Evolutionary conservation across 208 protist genomes (phyloP), one percentile per base, ranked within the genome.

Genomic region (Strigomonas culicis): DNA sequence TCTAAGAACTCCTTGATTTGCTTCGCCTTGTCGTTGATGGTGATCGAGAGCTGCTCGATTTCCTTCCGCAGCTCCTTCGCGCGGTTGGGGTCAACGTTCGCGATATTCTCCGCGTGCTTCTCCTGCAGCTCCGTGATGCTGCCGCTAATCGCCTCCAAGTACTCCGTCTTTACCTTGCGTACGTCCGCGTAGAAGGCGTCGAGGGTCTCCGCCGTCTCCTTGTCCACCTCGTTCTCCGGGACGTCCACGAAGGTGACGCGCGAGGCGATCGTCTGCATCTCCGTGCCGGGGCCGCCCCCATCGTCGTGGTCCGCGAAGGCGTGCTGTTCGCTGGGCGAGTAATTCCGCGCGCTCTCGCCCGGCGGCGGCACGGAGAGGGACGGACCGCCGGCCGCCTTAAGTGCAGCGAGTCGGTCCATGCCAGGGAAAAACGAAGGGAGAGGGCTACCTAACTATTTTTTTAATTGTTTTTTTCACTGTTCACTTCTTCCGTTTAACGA

Each of bases 51-150:
- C 49, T 83, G 72, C 11, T 82, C 79, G 59, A 93, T 83, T 41
- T 92, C 86, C 11, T 44, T 47, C 15, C 88, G 77, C 46, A 95
- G 65, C 19, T 63, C 58, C 57, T 73, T 79, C 22, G 79, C 78
- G 63, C 80, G 78, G 15, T 64, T 51, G 41, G 74, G 66, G 59
- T 96, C 88, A 11, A 94, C 63, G 0, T 72, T 88, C 58, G 79
- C 74, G 61, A 93, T 82, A 55, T 92, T 88, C 66, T 91, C 80
- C 17, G 63, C 61, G 52, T 96, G 91, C 41, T 75, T 84, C 56
- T 66, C 63, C 39, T 78, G 68, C 53, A 94, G 77, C 49, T 91
- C 69, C 15, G 39, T 51, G 50, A 74, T 84, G 17, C 84, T 51
- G 34, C 58, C 22, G 4, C 60, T 39, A 17, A 93, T 78, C 10